Conservation (phyloP, 2,329 filamentous ascomycete genomes). For the Penicillium sclerotiorum region DNA sequence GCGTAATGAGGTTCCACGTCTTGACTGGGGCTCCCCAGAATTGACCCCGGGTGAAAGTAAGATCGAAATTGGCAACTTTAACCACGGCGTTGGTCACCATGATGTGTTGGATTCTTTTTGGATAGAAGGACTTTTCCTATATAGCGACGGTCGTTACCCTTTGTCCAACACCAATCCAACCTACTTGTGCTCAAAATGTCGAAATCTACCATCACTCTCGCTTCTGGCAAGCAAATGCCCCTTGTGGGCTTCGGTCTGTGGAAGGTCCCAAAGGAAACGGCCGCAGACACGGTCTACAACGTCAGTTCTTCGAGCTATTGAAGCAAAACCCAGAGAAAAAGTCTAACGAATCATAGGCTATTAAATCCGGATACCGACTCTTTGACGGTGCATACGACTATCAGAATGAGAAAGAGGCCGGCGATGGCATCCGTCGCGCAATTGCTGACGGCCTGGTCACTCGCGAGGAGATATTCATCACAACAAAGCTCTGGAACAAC, state of each 20-base stretch:
- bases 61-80: slow-evolving; percentile 2
- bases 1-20: too few relatives aligned
- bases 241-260: slow-evolving; percentile 17
- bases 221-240: slow-evolving; percentile 18
- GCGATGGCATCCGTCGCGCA: slow-evolving; percentile 13
- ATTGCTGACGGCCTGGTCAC: slow-evolving; percentile 13
- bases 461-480: slow-evolving; percentile 13
- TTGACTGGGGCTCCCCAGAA: too few relatives aligned
- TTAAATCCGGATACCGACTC: background rate
- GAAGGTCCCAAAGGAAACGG: slow-evolving; percentile 17
- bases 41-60: too few relatives aligned
- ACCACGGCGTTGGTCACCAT: too few relatives aligned
- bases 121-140: too few relatives aligned
- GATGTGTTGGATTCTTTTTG: too few relatives aligned
- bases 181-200: background rate
- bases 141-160: background rate
- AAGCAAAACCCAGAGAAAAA: background rate
- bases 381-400: slow-evolving; percentile 13
- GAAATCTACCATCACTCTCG: slow-evolving; percentile 6
- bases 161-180: background rate
- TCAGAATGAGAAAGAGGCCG: slow-evolving; percentile 15
- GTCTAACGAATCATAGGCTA: background rate
- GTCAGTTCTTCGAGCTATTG: slow-evolving; percentile 9
- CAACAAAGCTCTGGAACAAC: slow-evolving; percentile 17
- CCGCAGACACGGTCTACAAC: slow-evolving; percentile 13